Evolutionary conservation across 495 filamentous ascomycete species (phyloP).

Genomic region (Jackrogersella minutella): DNA sequence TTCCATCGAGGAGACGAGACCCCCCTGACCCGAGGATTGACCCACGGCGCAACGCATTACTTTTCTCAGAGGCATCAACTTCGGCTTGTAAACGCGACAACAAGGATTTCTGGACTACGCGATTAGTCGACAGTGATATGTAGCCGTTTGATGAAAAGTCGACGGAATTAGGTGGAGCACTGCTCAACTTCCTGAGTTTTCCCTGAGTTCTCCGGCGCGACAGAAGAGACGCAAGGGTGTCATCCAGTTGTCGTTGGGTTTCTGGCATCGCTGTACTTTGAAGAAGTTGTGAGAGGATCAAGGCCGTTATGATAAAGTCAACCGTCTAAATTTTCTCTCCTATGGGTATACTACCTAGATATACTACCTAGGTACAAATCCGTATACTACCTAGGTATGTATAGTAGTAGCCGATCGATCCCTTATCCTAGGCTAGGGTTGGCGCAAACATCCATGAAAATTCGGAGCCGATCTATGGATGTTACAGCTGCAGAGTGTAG

Average conservation of each 20-base stretch:
- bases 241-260: conserved; percentile 28
- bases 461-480: conserved; percentile 23
- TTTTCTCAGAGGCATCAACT: conserved; percentile 1
- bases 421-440: background rate
- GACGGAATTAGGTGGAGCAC: conserved; percentile 44
- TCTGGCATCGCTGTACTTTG: conserved; percentile 23
- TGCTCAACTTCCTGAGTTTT: conserved; percentile 54
- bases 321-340: conserved; percentile 10
- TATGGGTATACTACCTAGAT: no score
- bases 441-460: conserved; percentile 3
- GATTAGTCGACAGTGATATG: conserved; percentile 63
- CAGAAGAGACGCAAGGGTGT: conserved; percentile 37
- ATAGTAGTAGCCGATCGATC: conserved; percentile 5
- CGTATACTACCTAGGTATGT: no score
- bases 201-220: conserved; percentile 43
- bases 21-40: conserved; percentile 62
- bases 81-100: conserved; percentile 49
- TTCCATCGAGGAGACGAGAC: conserved; percentile 73
- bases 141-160: conserved; percentile 74
- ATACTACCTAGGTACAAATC: no score
- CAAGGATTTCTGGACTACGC: conserved; percentile 50
- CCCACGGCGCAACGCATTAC: conserved; percentile 5
- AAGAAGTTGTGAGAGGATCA: background rate
- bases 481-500: conserved; percentile 9
- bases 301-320: background rate